Evolutionary conservation across 2,329 filamentous ascomycete genomes (phyloP), one percentile per base, ranked within the genome.

Genomic region (Colletotrichum godetiae): DNA sequence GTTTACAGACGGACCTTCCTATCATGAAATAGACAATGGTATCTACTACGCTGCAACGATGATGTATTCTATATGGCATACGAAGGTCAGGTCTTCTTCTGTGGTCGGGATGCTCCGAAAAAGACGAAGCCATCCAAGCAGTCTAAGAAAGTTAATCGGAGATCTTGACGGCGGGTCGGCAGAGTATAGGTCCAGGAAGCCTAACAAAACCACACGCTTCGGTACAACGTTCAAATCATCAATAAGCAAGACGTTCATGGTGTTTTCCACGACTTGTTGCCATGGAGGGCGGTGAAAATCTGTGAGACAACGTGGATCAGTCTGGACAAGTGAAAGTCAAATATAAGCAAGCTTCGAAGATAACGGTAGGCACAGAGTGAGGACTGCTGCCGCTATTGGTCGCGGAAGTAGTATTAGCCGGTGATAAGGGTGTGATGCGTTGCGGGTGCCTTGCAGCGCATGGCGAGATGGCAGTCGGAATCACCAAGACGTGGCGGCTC

Each of bases 401-500:
- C 29, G 22, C 13, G 19, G 49, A 33, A 29, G 61, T 33, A 55
- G 27, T 8, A 58, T 65, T 24, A 35, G 63, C 27, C 2, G 13
- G 22, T 12, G 8, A 42, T 49, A 35, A 61, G 19, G 33, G 11
- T 56, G 15, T n/a, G 62, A 56, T 56, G 33, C 7, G 46, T n/a
- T 69, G 60, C 67, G 64, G 27, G 37, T 35, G 42, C 62, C 7
- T 42, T 64, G 37, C 29, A n/a, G 37, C 19, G 55, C 31, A 67
- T 31, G n/a, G 55, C 63, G 31, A 31, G 5, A 55, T 33, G 13
- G 22, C 63, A 67, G 27, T n/a, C 13, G 27, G 15, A 63, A 19
- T 60, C 63, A 60, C 31, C 57, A 56, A 60, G 42, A 71, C 56
- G 68, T 71, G 68, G 68, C 68, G 58, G 65, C 49, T n/a, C 19